These are phyloP conservation scores for Alternaria sp. DNA, from an alignment of 2,329 filamentous ascomycete species.

Conservation along the genomic window DNA sequence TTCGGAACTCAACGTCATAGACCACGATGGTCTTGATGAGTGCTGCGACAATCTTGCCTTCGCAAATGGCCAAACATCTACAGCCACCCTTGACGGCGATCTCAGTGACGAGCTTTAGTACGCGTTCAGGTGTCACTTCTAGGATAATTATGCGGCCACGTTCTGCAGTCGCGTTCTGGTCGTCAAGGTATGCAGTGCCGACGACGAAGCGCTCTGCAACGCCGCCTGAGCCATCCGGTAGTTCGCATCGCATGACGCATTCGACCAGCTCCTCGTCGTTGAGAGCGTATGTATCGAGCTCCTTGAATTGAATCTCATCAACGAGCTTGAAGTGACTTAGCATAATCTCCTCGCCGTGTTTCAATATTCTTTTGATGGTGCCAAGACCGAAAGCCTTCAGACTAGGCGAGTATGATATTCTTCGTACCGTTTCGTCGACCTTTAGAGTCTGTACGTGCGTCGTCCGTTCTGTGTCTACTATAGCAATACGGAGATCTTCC, in stretches of 20 bases:
- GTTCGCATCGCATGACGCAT: slow-evolving; percentile 78
- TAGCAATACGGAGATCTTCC: slow-evolving; percentile 77
- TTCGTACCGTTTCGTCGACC: slow-evolving; percentile 82
- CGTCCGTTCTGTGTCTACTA: slow-evolving; percentile 83
- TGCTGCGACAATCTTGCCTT: slow-evolving; percentile 80
- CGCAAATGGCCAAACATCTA: slow-evolving; percentile 76
- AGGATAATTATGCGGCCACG: slow-evolving; percentile 84
- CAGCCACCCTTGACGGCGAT: slow-evolving; percentile 80
- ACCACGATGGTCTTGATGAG: slow-evolving; percentile 85
- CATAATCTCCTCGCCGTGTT: slow-evolving; percentile 76
- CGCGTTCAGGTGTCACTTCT: slow-evolving; percentile 78
- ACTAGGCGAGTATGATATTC: slow-evolving; percentile 83
- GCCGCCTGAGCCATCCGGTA: slow-evolving; percentile 67
- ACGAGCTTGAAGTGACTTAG: slow-evolving; percentile 86
- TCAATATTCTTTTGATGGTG: slow-evolving; percentile 78
- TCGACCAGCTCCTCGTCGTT: slow-evolving; percentile 80
- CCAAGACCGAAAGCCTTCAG: slow-evolving; percentile 87
- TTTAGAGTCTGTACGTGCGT: slow-evolving; percentile 86
- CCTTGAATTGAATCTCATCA: slow-evolving; percentile 87
- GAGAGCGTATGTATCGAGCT: slow-evolving; percentile 75
- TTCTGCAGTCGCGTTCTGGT: slow-evolving; percentile 60
- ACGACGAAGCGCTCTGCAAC: slow-evolving; percentile 84
- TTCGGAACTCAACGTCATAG: slow-evolving; percentile 64
- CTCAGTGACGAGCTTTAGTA: slow-evolving; percentile 75
- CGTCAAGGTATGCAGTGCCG: slow-evolving; percentile 82